phyloP scores from a whole-genome alignment of 371 early-diverging fungal species.

The Syncephalastrum racemosum region DNA sequence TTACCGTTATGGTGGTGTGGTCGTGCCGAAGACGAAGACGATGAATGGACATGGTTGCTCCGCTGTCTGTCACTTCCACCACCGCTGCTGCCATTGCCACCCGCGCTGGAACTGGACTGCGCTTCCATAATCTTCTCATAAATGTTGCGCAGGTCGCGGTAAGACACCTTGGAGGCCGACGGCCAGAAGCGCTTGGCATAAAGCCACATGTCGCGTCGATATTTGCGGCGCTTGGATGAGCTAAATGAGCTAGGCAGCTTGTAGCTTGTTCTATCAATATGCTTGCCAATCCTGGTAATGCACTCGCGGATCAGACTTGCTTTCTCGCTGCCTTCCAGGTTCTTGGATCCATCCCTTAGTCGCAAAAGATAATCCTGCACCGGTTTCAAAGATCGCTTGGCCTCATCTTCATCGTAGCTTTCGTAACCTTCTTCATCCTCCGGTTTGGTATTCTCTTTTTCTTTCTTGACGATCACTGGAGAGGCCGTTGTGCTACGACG shows the following conservation, averaged over 20 bases:
- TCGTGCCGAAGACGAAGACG: too few relatives aligned
- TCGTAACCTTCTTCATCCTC: slow-evolving; percentile 39
- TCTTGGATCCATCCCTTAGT: slow-evolving; percentile 52
- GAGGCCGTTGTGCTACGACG: not conserved
- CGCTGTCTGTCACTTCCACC: too few relatives aligned
- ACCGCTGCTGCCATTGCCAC: not conserved
- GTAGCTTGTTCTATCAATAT: slow-evolving; percentile 47
- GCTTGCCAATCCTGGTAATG: slow-evolving; percentile 59
- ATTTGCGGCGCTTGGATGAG: slow-evolving; percentile 16
- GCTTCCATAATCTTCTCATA: slow-evolving; percentile 45
- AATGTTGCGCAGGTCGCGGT: slow-evolving; percentile 50
- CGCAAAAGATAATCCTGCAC: slow-evolving; percentile 50
- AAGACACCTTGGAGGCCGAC: slow-evolving; percentile 34
- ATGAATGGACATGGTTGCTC: too few relatives aligned
- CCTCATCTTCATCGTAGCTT: slow-evolving; percentile 57
- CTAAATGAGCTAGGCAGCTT: slow-evolving; percentile 14
- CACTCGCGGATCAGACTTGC: slow-evolving; percentile 58
- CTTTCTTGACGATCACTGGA: slow-evolving; percentile 8
- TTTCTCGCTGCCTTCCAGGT: slow-evolving; percentile 47
- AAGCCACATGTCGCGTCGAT: slow-evolving; percentile 57
- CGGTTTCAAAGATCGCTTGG: slow-evolving; percentile 55
- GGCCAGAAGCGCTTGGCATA: slow-evolving; percentile 70
- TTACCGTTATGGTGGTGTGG: too few relatives aligned
- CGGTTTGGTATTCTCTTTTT: slow-evolving; percentile 29
- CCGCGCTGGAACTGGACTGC: slow-evolving; percentile 36